Evolutionary conservation across 495 filamentous ascomycete genomes (phyloP).

Genomic region (Penicillium odoratum): DNA sequence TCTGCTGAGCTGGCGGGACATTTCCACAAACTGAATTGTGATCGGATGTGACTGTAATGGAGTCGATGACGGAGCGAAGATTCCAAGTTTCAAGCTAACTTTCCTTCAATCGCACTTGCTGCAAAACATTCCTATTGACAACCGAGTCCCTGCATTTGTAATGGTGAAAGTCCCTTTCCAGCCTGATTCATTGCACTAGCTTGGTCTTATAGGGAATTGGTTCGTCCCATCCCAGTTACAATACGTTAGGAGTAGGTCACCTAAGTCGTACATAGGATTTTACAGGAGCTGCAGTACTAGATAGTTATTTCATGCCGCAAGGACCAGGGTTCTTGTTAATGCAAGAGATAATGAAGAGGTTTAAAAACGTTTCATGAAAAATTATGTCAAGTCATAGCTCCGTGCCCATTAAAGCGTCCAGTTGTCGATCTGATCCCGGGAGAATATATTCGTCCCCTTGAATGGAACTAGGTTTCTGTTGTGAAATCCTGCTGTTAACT

Average conservation of each 20-base stretch:
- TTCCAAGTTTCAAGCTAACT: slow-evolving; percentile 14
- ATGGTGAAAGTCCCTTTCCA: slow-evolving; percentile 4
- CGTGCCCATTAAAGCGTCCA: slow-evolving; percentile 37
- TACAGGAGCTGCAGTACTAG: slow-evolving; percentile 7
- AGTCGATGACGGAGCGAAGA: slow-evolving; percentile 25
- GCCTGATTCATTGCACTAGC: slow-evolving; percentile 1
- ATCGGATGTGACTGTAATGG: slow-evolving; percentile 27
- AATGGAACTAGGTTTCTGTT: slow-evolving; percentile 27
- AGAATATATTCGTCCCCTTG: slow-evolving; percentile 24
- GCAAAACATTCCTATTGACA: not conserved
- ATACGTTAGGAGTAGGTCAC: not conserved
- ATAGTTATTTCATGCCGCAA: slow-evolving; percentile 6
- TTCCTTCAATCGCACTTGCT: slow-evolving; percentile 11
- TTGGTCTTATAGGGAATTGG: slow-evolving; percentile 1
- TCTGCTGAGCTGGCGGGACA: not conserved
- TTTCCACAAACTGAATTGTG: not conserved
- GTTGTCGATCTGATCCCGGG: slow-evolving; percentile 33
- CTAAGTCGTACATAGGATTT: slow-evolving; percentile 3
- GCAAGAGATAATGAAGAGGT: not conserved
- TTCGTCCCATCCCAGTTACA: not conserved
- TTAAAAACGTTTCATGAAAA: slow-evolving; percentile 2
- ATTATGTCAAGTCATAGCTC: slow-evolving; percentile 31
- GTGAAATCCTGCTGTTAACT: slow-evolving; percentile 61
- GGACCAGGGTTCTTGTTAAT: slow-evolving; percentile 13
- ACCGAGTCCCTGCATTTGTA: slow-evolving; percentile 5